Evolutionary conservation across 257 asterid genomes (phyloP), one percentile per base, ranked within the genome.

Genomic region (Haberlea rhodopensis): DNA sequence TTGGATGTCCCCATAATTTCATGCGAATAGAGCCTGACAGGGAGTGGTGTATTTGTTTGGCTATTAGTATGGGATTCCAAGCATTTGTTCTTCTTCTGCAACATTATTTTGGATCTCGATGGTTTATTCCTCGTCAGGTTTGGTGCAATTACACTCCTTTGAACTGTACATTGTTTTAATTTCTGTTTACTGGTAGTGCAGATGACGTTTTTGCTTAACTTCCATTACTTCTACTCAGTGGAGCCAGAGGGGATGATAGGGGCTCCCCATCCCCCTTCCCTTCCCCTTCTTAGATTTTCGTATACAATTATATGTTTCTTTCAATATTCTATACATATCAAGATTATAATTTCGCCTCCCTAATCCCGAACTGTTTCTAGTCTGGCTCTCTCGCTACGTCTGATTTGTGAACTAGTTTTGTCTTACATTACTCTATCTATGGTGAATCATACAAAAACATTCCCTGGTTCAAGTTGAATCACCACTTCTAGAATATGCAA

Each of bases 71-170:
- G 95, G 95, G 85, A 32, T 68, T 86, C 57, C 96, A 94, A 74
- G 95, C 89, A 13, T 79, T 67, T 37, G 23, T 87, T 66, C 97
- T 94, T 81, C 89, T 90, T 58, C 83, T 87, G 58, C 97, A 94
- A 74, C 97, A 94, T 63, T 94, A 94, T 73, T 73, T 94, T 55
- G 99, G 99, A 66, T 84, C 99, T 25, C 85, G 99, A 59, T 94
- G 97, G 69, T 90, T 89, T 81, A 84, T 94, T 69, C 99, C 99
- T 54, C 88, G 90, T 51, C 95, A 84, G 99, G 99, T 94, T 70
- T 51, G 64, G 34, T 68, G 52, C 69, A 8, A 66, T 51, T 34
- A 6, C 18, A 49, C 21, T 69, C 67, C 70, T 19, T 71, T 40
- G 16, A 27, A 27, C 45, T 51, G 16, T 23, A 15, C 46, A 48